A percentile compares a stretch with the other conserved stretches of the same genome.
Evolutionary conservation across 164 flowering plant genomes (phyloP).

Genomic region (grape (Vitis vinifera)): DNA sequence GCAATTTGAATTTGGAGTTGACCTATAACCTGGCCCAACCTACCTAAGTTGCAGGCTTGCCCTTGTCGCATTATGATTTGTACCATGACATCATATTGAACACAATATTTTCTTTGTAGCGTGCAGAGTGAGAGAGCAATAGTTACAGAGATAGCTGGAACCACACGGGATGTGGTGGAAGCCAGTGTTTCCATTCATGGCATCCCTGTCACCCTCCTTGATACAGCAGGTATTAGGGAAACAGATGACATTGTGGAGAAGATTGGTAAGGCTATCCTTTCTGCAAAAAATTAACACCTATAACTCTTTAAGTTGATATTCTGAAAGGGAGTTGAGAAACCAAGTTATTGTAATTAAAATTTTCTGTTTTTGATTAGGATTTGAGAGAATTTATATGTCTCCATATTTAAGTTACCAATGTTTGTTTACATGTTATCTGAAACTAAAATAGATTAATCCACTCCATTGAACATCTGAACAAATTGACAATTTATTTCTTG

Average conservation of each 20-base stretch:
- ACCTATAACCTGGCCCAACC: no score
- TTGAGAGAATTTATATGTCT: neutral
- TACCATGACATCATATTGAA: conserved; percentile 19
- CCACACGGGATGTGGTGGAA: conserved; percentile 94
- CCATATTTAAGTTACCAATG: no score
- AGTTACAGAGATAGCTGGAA: conserved; percentile 95
- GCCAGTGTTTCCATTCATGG: conserved; percentile 75
- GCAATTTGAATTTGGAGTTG: no score
- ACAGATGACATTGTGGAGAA: conserved; percentile 87
- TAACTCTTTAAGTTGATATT: neutral
- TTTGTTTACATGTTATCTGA: no score
- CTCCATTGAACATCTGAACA: no score
- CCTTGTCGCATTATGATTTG: neutral
- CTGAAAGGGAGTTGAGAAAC: neutral
- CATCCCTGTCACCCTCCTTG: conserved; percentile 91
- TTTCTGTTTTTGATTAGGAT: neutral
- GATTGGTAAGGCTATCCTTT: conserved; percentile 58
- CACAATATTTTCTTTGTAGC: conserved; percentile 50
- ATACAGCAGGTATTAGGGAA: conserved; percentile 96
- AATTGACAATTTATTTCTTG: no score
- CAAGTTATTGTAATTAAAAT: neutral
- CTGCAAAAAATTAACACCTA: neutral
- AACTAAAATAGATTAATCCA: no score
- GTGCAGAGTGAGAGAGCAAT: conserved; percentile 98
- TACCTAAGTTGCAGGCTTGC: no score